Base-by-base conservation (phyloP, 2,329 filamentous ascomycete genomes). In the Eurotiales sp. region DNA sequence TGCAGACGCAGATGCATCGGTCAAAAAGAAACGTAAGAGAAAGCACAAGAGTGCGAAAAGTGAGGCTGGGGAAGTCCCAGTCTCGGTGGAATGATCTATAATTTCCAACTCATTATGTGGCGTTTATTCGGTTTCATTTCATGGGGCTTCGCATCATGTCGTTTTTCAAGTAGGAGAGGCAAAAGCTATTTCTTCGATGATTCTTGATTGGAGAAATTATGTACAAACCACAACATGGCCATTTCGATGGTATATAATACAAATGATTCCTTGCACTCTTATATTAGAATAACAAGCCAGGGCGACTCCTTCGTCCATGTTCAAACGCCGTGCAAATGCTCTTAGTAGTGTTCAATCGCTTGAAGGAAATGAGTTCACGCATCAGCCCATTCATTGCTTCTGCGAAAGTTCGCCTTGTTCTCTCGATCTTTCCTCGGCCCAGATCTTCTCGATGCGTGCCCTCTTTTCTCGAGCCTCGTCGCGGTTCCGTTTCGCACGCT, bases 401-500 rank as follows among this genome's bases (percentile, higher is more conserved):
- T 53, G 40, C 36, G 34, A 3, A 4, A 27, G 23, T 22, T 53
- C 47, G 37, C 53, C 57, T 19, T 45, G 36, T 47, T 60, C 60
- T n/a, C 61, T 43, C 19, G 57, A 59, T 46, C 64, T 64, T 60
- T 71, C 69, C 55, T 92, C 88, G 45, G 81, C 81, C 88, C 87
- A 97, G 59, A 81, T 82, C 67, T 83, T 81, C 74, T 89, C 83
- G 60, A 96, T 83, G 66, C 83, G 81, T 58, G 85, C 80, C 66
- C 86, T 78, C 77, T 91, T 86, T 70, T 80, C 72, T 70, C 82
- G 81, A 56, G 89, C 79, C 59, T 77, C 68, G 67, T 88, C 80
- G 62, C 88, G 83, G 68, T 99, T 97, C 61, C 77, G 75, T 58
- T 81, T 82, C 47, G 91, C 91, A 51, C 86, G 84, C 69, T 90